A percentile compares a stretch with the other conserved stretches of the same genome.
phyloP scores from a whole-genome alignment of 768 basidiomycete genomes.

The Stropharia rugosoannulata region DNA sequence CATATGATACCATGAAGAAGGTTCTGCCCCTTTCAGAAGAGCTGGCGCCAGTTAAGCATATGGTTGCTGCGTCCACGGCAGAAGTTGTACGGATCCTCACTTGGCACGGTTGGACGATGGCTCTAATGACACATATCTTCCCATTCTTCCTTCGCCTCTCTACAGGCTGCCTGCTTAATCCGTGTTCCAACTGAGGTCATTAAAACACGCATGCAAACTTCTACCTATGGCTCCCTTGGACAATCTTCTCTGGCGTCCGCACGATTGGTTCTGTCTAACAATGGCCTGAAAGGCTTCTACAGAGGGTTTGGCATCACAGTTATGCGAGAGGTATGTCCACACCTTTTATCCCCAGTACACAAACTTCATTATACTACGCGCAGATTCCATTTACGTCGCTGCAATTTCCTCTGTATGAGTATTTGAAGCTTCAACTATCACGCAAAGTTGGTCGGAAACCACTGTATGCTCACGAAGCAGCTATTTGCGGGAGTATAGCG shows the following conservation, averaged over 20 bases:
- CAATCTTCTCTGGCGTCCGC: slow-evolving; percentile 63
- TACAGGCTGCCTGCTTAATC: slow-evolving; percentile 82
- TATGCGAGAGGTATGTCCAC: slow-evolving; percentile 38
- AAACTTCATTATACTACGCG: not conserved
- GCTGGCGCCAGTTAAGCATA: slow-evolving; percentile 59
- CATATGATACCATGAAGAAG: slow-evolving; percentile 87
- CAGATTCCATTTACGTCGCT: slow-evolving; percentile 96
- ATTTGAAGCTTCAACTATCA: slow-evolving; percentile 72
- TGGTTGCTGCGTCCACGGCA: slow-evolving; percentile 57
- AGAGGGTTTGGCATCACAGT: slow-evolving; percentile 82
- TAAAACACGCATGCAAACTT: slow-evolving; percentile 90
- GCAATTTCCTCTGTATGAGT: slow-evolving; percentile 95
- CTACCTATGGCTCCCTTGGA: slow-evolving; percentile 59
- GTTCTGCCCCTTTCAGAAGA: slow-evolving; percentile 59
- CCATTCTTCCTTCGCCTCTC: slow-evolving; percentile 10
- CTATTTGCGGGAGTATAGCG: slow-evolving; percentile 86
- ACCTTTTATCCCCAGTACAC: slow-evolving; percentile 30
- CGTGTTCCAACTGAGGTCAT: slow-evolving; percentile 96
- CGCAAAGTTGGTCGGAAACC: slow-evolving; percentile 49
- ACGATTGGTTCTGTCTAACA: slow-evolving; percentile 50
- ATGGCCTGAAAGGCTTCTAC: slow-evolving; percentile 82
- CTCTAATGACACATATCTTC: slow-evolving; percentile 31
- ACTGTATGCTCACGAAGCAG: slow-evolving; percentile 73
- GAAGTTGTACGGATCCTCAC: slow-evolving; percentile 51
- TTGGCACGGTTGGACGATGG: slow-evolving; percentile 48